These are phyloP conservation scores for Cercospora brassicicola DNA, from an alignment of 2,329 filamentous ascomycete genomes.

Conservation along the genomic window DNA sequence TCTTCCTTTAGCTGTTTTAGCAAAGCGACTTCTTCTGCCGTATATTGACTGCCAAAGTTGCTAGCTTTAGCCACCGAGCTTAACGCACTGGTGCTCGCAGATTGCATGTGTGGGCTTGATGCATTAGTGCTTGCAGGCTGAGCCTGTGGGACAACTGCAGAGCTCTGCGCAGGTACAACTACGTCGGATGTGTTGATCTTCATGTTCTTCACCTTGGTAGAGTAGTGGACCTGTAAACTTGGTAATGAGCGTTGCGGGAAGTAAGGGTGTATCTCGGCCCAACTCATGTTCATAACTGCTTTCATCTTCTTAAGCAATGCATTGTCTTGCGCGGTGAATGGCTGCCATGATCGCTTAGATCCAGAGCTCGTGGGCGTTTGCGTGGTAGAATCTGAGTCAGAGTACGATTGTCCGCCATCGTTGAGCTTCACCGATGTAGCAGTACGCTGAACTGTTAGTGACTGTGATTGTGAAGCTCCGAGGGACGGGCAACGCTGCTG, in stretches of 20 bases:
- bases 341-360: neutral
- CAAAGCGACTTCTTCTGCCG: constrained; percentile 35
- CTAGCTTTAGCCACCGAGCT: neutral
- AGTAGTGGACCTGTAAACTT: constrained; percentile 35
- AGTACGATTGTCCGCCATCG: neutral
- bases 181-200: constrained; percentile 1
- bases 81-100: neutral
- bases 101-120: neutral
- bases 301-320: constrained; percentile 44
- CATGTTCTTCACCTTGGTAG: constrained; percentile 16
- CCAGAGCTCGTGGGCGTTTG: neutral
- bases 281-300: constrained; percentile 41
- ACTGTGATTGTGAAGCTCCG: neutral
- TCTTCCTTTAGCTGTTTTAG: constrained; percentile 47
- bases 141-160: neutral
- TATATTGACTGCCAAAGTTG: constrained; percentile 25
- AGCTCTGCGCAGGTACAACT: neutral
- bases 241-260: constrained; percentile 38
- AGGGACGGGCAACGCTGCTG: neutral
- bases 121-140: neutral
- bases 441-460: neutral
- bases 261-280: constrained; percentile 40
- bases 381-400: neutral
- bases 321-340: constrained; percentile 36
- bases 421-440: neutral